Percentiles rank a stretch among this genome's conserved stretches.
Conservation (phyloP, 495 filamentous ascomycete species). For the Penicillium crystallinum region DNA sequence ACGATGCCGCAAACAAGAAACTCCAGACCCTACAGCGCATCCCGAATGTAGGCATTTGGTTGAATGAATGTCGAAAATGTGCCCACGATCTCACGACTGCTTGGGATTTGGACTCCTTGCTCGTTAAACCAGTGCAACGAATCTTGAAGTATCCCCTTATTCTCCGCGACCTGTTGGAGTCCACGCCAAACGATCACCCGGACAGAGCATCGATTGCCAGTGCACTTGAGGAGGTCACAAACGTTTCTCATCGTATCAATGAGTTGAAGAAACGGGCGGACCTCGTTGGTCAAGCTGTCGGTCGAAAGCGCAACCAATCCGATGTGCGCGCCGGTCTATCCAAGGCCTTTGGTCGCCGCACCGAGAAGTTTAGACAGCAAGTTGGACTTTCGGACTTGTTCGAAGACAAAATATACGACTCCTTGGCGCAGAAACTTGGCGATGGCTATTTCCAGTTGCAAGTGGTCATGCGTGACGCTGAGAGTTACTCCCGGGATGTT, state of each 20-base stretch:
- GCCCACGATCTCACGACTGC: slow-evolving; percentile 84
- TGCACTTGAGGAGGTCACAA: slow-evolving; percentile 60
- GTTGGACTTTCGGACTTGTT: slow-evolving; percentile 59
- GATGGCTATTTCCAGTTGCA: slow-evolving; percentile 85
- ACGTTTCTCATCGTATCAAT: slow-evolving; percentile 79
- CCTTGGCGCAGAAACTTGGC: slow-evolving; percentile 71
- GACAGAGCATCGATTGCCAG: slow-evolving; percentile 63
- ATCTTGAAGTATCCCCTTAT: slow-evolving; percentile 89
- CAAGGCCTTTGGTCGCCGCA: slow-evolving; percentile 80
- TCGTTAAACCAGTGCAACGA: slow-evolving; percentile 93
- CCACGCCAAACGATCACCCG: slow-evolving; percentile 75
- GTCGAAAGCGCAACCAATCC: slow-evolving; percentile 82
- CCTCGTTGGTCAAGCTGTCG: slow-evolving; percentile 79
- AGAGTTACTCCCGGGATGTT: slow-evolving; percentile 72
- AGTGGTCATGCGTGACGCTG: slow-evolving; percentile 83
- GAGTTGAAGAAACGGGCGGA: slow-evolving; percentile 88
- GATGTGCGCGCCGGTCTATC: slow-evolving; percentile 78
- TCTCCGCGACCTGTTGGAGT: slow-evolving; percentile 67
- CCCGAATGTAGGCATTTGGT: slow-evolving; percentile 77
- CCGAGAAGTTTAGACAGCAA: slow-evolving; percentile 70
- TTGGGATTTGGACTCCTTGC: slow-evolving; percentile 88
- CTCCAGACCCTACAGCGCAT: slow-evolving; percentile 67
- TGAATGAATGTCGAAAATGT: slow-evolving; percentile 82
- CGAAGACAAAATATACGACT: slow-evolving; percentile 74
- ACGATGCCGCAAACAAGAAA: slow-evolving; percentile 75